Base-by-base conservation (phyloP, 1,284 basidiomycete genomes). In the Moesziomyces sp. region DNA sequence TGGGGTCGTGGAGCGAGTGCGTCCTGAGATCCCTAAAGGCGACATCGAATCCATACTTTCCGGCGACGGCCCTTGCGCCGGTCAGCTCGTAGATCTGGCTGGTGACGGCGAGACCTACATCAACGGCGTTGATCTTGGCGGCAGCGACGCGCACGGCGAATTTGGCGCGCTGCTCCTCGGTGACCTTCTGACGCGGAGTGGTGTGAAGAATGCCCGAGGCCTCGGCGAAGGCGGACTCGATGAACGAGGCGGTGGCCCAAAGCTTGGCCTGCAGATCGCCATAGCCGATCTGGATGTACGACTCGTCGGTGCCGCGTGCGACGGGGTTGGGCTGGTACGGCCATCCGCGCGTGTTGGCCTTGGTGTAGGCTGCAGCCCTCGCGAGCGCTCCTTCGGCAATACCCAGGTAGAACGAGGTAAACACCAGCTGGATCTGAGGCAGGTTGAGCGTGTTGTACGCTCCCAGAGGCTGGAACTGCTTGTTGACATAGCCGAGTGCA, bases 371-470 rank as follows among this genome's bases (percentile, higher is more conserved):
- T 3, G 74, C 56, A 5, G 76, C 82, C 8, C 82, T 65, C 5
- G 62, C 52, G 13, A 85, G 78, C 0, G 84, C 81, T 9, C 84
- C 84, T 56, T 80, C 75, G 11, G 84, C 78, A 24, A 84, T 83
- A 10, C 84, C 84, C n/a, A 84, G 71, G 73, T 85, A 85, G 67
- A 84, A 81, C 53, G 79, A 76, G 46, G 78, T 77, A 62, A 85
- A 85, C 23, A 79, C 77, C 18, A 84, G 73, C 51, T 84, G 84
- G 53, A 84, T 85, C 23, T 75, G 70, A 4, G 84, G 84, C 26
- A 85, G 64, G 56, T 81, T 81, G 21, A 85, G 74, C 13, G 82
- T 80, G 58, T 84, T 82, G 77, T 77, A 84, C 3, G 79, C 69
- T 19, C 82, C 82, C n/a, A 83, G 47, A 9, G 77, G 70, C 18